Base-by-base conservation (phyloP, 257 asterid species). In the Capsicum pubescens region DNA sequence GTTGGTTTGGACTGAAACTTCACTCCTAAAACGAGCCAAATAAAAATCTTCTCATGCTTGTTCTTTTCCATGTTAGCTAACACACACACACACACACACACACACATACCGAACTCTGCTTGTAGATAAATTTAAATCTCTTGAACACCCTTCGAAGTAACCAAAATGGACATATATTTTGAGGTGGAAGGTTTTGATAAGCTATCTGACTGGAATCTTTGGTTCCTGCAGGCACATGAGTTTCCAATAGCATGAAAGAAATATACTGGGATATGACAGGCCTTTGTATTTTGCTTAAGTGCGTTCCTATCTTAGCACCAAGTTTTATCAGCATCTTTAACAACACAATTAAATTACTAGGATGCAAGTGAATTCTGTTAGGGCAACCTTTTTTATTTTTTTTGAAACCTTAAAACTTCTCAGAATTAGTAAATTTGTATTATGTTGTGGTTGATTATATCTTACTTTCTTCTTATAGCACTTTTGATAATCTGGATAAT, bases 201-300 rank as follows among this genome's bases (percentile, higher is more conserved):
- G 92, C 91, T 87, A 90, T 90, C 98, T 95, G 94, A 93, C 95
- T 71, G 91, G 89, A 91, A 88, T 93, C 90, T 95, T 95, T 95
- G 95, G 86, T 92, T 92, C 95, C 93, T 94, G 98, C 99, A 95
- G 98, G 98, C 97, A 93, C 99, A 95, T 93, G 99, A 95, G 88
- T 94, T 90, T 89, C 93, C 95, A 91, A 94, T 85, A 89, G 97
- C 91, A 90, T 90, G 94, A 91, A 92, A 90, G 95, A 94, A 87
- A 88, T 90, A 83, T 87, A 90, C 93, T 63, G 91, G 92, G 88
- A 86, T 86, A 83, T 89, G 91, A 91, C 93, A 93, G 97, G 94
- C 92, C 95, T 89, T 86, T 84, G 84, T 77, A 86, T 88, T 90
- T 88, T 89, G 87, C 83, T 88, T 89, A 86, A 68, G 68, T 90